phyloP scores from a whole-genome alignment of 2,329 filamentous ascomycete species.

The Gyromitra esculenta region DNA sequence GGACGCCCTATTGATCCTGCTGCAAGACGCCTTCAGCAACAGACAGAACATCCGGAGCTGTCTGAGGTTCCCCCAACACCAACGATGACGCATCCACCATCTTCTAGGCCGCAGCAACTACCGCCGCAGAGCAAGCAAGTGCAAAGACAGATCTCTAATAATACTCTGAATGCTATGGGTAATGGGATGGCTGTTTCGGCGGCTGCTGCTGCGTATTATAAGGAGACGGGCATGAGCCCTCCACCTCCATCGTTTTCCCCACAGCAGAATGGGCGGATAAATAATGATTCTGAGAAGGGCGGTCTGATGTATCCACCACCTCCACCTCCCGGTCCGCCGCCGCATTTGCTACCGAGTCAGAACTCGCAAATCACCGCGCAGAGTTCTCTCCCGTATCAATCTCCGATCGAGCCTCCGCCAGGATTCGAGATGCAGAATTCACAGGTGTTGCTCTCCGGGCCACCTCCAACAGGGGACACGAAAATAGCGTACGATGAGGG shows the following conservation, averaged over 20 bases:
- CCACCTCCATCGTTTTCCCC: constrained; percentile 28
- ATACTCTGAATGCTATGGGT: constrained; percentile 41
- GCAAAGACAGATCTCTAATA: constrained; percentile 29
- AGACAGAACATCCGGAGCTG: constrained; percentile 46
- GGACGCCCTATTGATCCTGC: constrained; percentile 51
- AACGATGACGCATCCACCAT: constrained; percentile 58
- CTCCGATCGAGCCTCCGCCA: constrained; percentile 51
- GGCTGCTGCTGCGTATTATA: constrained; percentile 36
- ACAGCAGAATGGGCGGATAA: constrained; percentile 18
- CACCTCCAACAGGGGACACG: constrained; percentile 48
- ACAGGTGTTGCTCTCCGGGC: constrained; percentile 50
- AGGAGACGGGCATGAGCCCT: constrained; percentile 36
- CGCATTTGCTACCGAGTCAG: constrained; percentile 43
- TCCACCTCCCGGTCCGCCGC: constrained; percentile 33
- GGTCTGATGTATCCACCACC: constrained; percentile 36
- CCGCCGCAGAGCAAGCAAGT: constrained; percentile 41
- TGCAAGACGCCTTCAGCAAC: constrained; percentile 53
- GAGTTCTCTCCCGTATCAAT: constrained; percentile 47
- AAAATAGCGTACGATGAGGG: constrained; percentile 51
- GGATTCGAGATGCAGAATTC: constrained; percentile 53
- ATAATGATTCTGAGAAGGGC: constrained; percentile 22
- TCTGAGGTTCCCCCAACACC: constrained; percentile 56
- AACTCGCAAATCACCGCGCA: constrained; percentile 51
- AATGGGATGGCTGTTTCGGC: constrained; percentile 27
- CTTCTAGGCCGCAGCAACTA: constrained; percentile 53